Evolutionary conservation across 2,329 filamentous ascomycete genomes (phyloP).

Genomic region (Eurotiales sp.): DNA sequence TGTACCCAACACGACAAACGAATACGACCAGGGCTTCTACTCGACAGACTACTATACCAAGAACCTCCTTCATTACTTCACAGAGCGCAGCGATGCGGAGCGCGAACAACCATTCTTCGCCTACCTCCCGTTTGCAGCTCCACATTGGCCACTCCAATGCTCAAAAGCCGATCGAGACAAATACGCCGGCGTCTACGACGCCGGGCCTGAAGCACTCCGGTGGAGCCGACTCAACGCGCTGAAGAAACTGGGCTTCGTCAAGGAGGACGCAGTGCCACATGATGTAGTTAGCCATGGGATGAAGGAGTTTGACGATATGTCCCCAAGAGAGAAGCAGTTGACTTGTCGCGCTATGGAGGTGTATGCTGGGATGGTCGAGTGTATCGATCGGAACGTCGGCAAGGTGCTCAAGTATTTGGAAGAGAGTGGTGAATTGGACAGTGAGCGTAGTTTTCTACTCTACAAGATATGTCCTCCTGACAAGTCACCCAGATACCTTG

Average conservation of each 20-base stretch:
- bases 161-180: constrained; percentile 45
- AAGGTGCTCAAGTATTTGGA: constrained; percentile 45
- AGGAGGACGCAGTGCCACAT: constrained; percentile 41
- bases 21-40: not conserved
- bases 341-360: constrained; percentile 48
- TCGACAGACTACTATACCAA: not conserved
- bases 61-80: constrained; percentile 19
- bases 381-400: constrained; percentile 45
- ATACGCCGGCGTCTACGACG: constrained; percentile 49
- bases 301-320: constrained; percentile 40
- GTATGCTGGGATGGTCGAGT: constrained; percentile 50
- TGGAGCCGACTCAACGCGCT: constrained; percentile 42
- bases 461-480: no score
- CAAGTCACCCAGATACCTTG: no score
- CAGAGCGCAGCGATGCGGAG: constrained; percentile 27
- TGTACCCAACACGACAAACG: not conserved
- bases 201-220: constrained; percentile 48
- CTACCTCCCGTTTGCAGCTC: constrained; percentile 48
- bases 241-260: constrained; percentile 45
- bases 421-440: constrained; percentile 45
- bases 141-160: constrained; percentile 53
- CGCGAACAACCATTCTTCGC: constrained; percentile 48
- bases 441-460: no score
- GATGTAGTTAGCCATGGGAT: constrained; percentile 43
- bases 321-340: constrained; percentile 34